A percentile compares a stretch with the other conserved stretches of the same genome.
Conservation (phyloP, 75 land plant genomes). For the Cunninghamia lanceolata region DNA sequence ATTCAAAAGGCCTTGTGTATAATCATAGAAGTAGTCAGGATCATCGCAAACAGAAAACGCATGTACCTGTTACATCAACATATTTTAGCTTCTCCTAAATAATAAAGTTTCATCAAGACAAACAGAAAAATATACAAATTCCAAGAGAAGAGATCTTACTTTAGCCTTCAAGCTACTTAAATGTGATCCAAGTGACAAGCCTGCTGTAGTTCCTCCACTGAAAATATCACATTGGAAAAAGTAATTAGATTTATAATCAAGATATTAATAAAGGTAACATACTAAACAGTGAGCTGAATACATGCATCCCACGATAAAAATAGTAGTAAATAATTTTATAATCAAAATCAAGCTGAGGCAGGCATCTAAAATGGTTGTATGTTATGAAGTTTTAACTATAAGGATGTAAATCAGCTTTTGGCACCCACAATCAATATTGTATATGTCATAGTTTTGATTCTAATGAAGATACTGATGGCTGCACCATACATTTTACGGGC, state of each 20-base stretch:
- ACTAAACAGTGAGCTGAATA: neutral
- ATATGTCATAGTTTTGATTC: neutral
- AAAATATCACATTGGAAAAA: constrained; percentile 6
- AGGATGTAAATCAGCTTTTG: neutral
- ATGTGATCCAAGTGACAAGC: constrained; percentile 76
- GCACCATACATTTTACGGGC: neutral
- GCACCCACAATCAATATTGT: neutral
- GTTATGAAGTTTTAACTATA: neutral
- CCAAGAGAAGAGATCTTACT: constrained; percentile 31
- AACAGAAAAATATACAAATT: neutral
- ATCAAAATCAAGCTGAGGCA: no score
- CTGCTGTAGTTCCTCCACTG: constrained; percentile 97
- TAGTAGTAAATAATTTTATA: no score
- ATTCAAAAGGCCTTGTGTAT: constrained; percentile 83
- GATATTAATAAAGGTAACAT: neutral
- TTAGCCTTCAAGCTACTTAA: constrained; percentile 74
- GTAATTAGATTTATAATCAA: neutral
- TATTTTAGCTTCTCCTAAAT: neutral
- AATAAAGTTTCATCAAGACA: neutral
- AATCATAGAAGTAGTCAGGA: constrained; percentile 87
- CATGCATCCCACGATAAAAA: neutral
- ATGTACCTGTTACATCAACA: constrained; percentile 56
- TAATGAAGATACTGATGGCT: neutral
- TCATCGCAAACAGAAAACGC: constrained; percentile 94
- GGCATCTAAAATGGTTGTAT: no score